Conservation (phyloP, 139 green algal species). For the Closterium sp. region DNA sequence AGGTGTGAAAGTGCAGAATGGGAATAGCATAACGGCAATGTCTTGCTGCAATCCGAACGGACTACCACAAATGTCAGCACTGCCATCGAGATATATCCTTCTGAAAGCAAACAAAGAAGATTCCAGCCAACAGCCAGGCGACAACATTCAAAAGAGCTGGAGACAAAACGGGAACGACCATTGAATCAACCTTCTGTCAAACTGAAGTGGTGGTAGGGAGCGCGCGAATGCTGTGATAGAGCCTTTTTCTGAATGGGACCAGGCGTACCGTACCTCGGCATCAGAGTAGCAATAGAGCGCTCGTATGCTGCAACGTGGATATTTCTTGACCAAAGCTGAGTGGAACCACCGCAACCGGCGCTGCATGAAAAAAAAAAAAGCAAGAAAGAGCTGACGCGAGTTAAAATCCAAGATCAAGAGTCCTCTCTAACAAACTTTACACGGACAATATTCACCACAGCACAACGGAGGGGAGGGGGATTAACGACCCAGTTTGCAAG, state of each 20-base stretch:
- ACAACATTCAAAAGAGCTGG: neutral
- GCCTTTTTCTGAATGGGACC: neutral
- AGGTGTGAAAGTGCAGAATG: neutral
- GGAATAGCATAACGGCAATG: neutral
- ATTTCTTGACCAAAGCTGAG: conserved; percentile 19
- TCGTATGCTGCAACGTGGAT: conserved; percentile 24
- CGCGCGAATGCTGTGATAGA: no score
- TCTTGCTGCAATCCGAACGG: neutral
- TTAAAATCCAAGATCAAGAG: no score
- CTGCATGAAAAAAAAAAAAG: neutral
- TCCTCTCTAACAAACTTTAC: no score
- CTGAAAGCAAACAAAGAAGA: neutral
- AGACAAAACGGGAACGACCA: no score
- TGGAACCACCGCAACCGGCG: conserved; percentile 1
- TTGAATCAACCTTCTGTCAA: no score
- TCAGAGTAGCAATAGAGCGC: conserved; percentile 11
- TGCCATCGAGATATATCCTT: neutral
- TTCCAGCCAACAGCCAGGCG: neutral
- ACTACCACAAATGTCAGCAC: no score
- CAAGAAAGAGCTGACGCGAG: neutral
- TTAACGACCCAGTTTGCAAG: neutral
- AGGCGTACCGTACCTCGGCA: conserved; percentile 1
- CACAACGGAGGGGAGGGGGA: no score
- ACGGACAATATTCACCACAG: no score
- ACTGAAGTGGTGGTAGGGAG: no score